Conservation (phyloP, 2,329 filamentous ascomycete species). For the Chrysoporthe puriensis region DNA sequence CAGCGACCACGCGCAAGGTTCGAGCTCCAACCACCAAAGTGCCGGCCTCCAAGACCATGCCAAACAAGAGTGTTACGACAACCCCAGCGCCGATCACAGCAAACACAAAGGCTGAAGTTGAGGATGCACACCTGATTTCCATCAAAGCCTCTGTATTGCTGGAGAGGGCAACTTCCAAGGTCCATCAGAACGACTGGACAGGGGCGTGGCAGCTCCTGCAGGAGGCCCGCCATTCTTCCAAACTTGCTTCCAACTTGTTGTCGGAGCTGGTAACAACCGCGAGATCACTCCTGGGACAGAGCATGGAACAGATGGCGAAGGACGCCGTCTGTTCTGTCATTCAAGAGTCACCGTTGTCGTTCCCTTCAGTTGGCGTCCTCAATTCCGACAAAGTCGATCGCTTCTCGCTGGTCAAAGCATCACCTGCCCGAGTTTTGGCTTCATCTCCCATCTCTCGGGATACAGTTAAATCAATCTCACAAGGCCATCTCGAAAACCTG, state of each 20-base stretch:
- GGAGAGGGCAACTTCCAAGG: slow-evolving; percentile 49
- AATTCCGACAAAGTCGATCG: slow-evolving; percentile 46
- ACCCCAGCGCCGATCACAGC: slow-evolving; percentile 23
- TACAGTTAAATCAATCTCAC: slow-evolving; percentile 25
- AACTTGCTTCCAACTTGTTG: slow-evolving; percentile 41
- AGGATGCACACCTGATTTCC: slow-evolving; percentile 41
- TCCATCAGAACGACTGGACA: slow-evolving; percentile 59
- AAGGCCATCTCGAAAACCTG: slow-evolving; percentile 61
- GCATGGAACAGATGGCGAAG: slow-evolving; percentile 71
- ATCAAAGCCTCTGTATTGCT: slow-evolving; percentile 46
- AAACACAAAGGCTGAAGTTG: slow-evolving; percentile 13
- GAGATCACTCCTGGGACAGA: slow-evolving; percentile 69
- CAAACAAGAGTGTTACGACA: slow-evolving; percentile 30
- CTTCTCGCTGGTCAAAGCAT: slow-evolving; percentile 40
- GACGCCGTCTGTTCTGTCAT: slow-evolving; percentile 88
- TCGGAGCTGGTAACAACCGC: slow-evolving; percentile 62
- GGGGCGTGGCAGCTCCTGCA: slow-evolving; percentile 33
- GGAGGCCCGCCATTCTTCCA: slow-evolving; percentile 22
- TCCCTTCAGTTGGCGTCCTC: slow-evolving; percentile 66
- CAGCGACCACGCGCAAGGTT: slow-evolving; percentile 33
- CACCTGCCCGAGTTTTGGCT: slow-evolving; percentile 39
- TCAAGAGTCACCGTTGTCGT: slow-evolving; percentile 89
- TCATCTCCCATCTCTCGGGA: slow-evolving; percentile 28
- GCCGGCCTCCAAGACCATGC: slow-evolving; percentile 2
- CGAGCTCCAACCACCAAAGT: slow-evolving; percentile 28